Evolutionary conservation across 345 rosid species (phyloP), one percentile per base, ranked within the genome.

Genomic region (Kandelia obovata): DNA sequence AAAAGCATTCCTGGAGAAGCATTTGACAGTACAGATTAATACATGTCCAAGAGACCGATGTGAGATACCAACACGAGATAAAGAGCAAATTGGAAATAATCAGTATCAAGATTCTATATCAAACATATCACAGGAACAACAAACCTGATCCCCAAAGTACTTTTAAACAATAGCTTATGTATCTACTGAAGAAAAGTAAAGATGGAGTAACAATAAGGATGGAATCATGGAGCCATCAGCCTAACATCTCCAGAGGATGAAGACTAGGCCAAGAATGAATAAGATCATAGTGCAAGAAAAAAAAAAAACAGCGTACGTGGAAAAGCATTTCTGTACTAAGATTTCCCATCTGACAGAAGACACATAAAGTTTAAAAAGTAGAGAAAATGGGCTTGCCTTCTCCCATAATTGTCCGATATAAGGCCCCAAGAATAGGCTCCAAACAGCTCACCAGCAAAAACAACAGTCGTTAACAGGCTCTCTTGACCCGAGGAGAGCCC

Each of bases 361-460:
- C 27, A 21, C 0, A 16, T 8, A 10, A 55, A 7, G 58, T 3
- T n/a, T 8, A 8, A 55, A 21, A 55, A 21, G 58, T 5, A 25
- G 16, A 11, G 32, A 3, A 57, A 57, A 30, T 2, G 30, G 13
- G 31, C 83, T 16, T 68, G 58, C 88, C 81, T 84, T 23, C 88
- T 78, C 28, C 88, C 88, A 63, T 30, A 72, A 49, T 68, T 73
- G 66, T 82, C 86, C 0, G 88, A 76, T 1, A 82, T 17, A 70
- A 80, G 60, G 46, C 88, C 88, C 88, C 88, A 84, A 16, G 79
- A 61, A 67, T 66, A 78, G 2, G 88, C 88, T 78, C 86, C 88
- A n/a, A 82, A 1, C 0, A 84, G 76, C 86, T 82, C 71, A 7
- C 86, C 88, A 39, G 78, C 73, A 60, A 84, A 84, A 20, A 82